These are phyloP conservation scores for Microbotryomycetes sp. DNA, from an alignment of 1,284 basidiomycete genomes.

Conservation along the genomic window DNA sequence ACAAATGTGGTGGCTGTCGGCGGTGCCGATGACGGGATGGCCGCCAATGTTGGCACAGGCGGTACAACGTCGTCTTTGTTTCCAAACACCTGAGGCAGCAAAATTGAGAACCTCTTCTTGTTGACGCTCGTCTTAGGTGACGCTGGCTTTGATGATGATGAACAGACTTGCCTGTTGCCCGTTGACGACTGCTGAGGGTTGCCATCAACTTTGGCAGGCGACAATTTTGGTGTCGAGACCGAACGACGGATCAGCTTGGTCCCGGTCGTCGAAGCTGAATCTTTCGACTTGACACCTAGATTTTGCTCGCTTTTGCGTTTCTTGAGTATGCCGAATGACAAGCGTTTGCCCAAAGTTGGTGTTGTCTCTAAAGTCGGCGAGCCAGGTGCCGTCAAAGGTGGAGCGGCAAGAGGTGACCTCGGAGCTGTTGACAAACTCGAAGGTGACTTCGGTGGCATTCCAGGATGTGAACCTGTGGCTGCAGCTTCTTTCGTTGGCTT, in stretches of 20 bases:
- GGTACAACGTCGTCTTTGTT: background rate
- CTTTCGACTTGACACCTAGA: background rate
- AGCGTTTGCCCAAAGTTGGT: slow-evolving; percentile 8
- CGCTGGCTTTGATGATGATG: too few species aligned
- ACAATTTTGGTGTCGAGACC: background rate
- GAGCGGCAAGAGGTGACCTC: background rate
- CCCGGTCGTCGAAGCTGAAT: slow-evolving; percentile 9
- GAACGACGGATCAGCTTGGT: background rate
- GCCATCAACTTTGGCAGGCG: background rate
- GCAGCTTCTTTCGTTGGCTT: too few species aligned
- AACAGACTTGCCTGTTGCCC: background rate
- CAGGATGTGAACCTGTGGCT: background rate
- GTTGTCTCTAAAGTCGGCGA: background rate
- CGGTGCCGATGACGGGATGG: background rate
- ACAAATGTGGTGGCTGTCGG: background rate
- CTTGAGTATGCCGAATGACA: slow-evolving; percentile 19
- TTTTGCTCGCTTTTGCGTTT: slow-evolving; percentile 17
- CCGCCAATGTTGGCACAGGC: background rate
- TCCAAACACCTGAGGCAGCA: background rate
- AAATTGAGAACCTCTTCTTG: slow-evolving; percentile 2
- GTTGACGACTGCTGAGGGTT: background rate
- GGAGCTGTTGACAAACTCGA: background rate
- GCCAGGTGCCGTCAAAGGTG: background rate
- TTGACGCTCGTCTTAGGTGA: slow-evolving; percentile 3
- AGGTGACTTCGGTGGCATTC: background rate